These are phyloP conservation scores for Pulveroboletus sp. DNA, from an alignment of 768 basidiomycete genomes.

Conservation along the genomic window DNA sequence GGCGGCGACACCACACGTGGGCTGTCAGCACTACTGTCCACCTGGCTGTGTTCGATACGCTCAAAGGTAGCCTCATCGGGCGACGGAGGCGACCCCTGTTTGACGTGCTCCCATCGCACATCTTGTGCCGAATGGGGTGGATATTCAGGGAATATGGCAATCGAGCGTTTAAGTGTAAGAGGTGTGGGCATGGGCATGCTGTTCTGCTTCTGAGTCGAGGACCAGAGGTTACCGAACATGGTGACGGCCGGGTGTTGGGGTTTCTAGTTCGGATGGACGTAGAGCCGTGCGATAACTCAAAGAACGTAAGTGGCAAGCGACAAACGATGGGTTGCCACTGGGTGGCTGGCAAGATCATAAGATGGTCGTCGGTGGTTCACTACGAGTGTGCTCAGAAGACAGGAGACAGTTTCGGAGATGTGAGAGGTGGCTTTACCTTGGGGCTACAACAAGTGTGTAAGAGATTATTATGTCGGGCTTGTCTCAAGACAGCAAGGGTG, in stretches of 20 bases:
- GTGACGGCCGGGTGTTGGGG: neutral
- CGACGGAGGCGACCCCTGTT: conserved; percentile 11
- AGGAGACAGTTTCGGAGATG: no score
- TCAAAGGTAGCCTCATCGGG: conserved; percentile 15
- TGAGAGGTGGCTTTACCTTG: no score
- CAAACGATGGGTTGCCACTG: no score
- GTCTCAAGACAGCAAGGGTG: no score
- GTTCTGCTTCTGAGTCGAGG: conserved; percentile 16
- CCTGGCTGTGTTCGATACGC: conserved; percentile 20
- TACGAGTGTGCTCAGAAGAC: no score
- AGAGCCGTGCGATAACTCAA: no score
- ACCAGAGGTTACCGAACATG: conserved; percentile 6
- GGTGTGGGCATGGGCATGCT: conserved; percentile 17
- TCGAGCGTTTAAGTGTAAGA: conserved; percentile 22
- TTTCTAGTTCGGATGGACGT: neutral
- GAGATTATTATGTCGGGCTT: no score
- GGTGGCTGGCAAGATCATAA: no score
- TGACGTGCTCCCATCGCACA: conserved; percentile 22
- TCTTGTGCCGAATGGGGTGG: conserved; percentile 8
- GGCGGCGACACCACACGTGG: no score
- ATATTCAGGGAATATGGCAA: conserved; percentile 7
- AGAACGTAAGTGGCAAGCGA: no score
- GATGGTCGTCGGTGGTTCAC: no score
- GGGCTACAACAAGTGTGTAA: no score
- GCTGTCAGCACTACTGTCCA: conserved; percentile 1